These are phyloP conservation scores for Neofusicoccum kwambonambiense DNA, from an alignment of 2,329 filamentous ascomycete genomes.

Conservation along the genomic window DNA sequence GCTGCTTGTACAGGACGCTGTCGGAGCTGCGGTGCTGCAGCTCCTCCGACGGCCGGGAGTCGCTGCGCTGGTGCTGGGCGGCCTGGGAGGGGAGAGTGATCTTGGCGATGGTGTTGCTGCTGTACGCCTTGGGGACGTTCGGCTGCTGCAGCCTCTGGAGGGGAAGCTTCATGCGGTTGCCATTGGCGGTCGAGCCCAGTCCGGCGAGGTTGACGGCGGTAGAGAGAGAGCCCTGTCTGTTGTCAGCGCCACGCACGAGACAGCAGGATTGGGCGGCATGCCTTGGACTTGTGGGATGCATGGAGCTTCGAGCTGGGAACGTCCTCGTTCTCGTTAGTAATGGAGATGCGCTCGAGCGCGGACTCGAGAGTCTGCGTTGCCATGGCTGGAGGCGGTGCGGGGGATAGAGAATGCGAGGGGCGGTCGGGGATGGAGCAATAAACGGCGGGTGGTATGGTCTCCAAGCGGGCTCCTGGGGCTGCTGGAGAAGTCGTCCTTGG, in stretches of 20 bases:
- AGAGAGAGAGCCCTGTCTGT: slow-evolving; percentile 46
- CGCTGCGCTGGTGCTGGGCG: slow-evolving; percentile 48
- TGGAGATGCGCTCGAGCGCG: slow-evolving; percentile 84
- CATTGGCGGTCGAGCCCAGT: slow-evolving; percentile 43
- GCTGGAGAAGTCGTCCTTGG: slow-evolving; percentile 18
- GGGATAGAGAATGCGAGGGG: neutral
- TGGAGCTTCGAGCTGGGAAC: slow-evolving; percentile 52
- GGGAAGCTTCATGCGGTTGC: slow-evolving; percentile 66
- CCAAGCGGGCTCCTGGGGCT: neutral
- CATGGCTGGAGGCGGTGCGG: slow-evolving; percentile 46
- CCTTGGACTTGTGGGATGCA: slow-evolving; percentile 73
- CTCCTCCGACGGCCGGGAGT: slow-evolving; percentile 36
- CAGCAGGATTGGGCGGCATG: slow-evolving; percentile 38
- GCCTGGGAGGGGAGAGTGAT: slow-evolving; percentile 68
- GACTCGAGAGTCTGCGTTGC: slow-evolving; percentile 77
- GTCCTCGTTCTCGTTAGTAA: slow-evolving; percentile 79
- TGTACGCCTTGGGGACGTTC: slow-evolving; percentile 54
- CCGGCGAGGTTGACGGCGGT: slow-evolving; percentile 49
- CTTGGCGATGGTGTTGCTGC: slow-evolving; percentile 51
- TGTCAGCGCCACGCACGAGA: neutral
- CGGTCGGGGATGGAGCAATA: neutral
- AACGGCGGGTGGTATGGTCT: neutral
- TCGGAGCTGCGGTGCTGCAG: slow-evolving; percentile 34
- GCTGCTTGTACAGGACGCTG: slow-evolving; percentile 43
- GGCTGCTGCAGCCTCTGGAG: slow-evolving; percentile 85